Conservation (phyloP, 2,329 filamentous ascomycete genomes). For the Diaporthe batatas region DNA sequence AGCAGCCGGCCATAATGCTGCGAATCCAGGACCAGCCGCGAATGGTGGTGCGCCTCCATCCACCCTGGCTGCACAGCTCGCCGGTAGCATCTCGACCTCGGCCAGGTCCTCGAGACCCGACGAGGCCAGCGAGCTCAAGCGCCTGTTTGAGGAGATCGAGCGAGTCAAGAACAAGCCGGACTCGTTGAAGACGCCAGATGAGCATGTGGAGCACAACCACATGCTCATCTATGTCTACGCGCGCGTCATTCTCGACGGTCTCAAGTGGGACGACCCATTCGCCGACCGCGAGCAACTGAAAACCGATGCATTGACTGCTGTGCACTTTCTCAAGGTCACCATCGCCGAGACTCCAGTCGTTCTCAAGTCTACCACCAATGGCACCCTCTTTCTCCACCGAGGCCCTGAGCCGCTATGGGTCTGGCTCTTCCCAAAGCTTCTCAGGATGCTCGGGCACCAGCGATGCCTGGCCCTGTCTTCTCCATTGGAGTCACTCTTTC, state of each 20-base stretch:
- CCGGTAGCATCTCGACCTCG: constrained; percentile 80
- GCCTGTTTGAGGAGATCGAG: constrained; percentile 72
- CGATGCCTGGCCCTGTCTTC: constrained; percentile 61
- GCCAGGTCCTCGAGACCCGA: constrained; percentile 72
- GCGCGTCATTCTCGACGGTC: constrained; percentile 80
- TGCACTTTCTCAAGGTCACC: constrained; percentile 82
- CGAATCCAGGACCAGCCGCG: constrained; percentile 35
- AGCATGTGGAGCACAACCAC: constrained; percentile 82
- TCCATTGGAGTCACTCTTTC: constrained; percentile 67
- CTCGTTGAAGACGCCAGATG: constrained; percentile 71
- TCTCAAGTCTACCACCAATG: constrained; percentile 62
- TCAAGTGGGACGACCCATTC: constrained; percentile 78
- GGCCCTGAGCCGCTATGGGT: constrained; percentile 74
- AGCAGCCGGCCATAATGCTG: constrained; percentile 31
- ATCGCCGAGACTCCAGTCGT: constrained; percentile 81
- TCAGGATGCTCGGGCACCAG: constrained; percentile 68
- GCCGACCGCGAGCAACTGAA: constrained; percentile 67
- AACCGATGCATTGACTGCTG: constrained; percentile 76
- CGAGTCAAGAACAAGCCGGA: constrained; percentile 64
- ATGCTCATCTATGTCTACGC: constrained; percentile 88
- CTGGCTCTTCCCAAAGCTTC: constrained; percentile 72
- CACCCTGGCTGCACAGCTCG: constrained; percentile 88
- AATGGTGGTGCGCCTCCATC: constrained; percentile 71
- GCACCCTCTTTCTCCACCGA: constrained; percentile 61
- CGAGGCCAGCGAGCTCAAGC: constrained; percentile 80